These are phyloP conservation scores for Firmiana major DNA, from an alignment of 345 rosid species.

Conservation along the genomic window DNA sequence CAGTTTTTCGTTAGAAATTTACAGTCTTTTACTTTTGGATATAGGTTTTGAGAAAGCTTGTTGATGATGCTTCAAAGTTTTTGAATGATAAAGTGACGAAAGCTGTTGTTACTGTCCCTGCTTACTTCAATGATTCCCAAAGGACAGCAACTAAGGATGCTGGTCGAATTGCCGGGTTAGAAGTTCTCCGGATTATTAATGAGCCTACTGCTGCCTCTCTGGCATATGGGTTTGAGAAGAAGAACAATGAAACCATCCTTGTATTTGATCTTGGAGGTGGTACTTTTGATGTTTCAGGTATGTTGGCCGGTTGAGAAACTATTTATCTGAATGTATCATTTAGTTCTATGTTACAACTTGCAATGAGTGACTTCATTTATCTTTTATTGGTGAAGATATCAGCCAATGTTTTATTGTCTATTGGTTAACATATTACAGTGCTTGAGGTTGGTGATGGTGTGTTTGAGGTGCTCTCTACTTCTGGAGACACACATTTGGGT, in stretches of 20 bases:
- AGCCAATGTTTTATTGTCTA: not conserved
- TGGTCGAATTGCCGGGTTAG: slow-evolving; percentile 79
- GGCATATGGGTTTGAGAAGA: slow-evolving; percentile 96
- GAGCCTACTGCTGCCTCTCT: slow-evolving; percentile 98
- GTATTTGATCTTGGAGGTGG: slow-evolving; percentile 99
- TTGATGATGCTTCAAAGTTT: slow-evolving; percentile 88
- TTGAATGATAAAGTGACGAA: slow-evolving; percentile 65
- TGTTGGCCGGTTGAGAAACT: not conserved
- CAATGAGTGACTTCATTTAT: not conserved
- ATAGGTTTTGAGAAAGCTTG: slow-evolving; percentile 94
- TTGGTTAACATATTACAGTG: slow-evolving; percentile 39
- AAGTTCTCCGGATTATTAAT: slow-evolving; percentile 88
- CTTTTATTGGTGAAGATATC: not conserved
- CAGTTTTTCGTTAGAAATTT: not conserved
- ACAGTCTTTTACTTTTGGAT: slow-evolving; percentile 1
- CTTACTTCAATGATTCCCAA: slow-evolving; percentile 84
- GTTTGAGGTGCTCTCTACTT: slow-evolving; percentile 95
- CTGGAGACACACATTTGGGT: slow-evolving; percentile 99
- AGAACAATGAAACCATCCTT: slow-evolving; percentile 89
- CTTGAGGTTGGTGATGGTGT: slow-evolving; percentile 99
- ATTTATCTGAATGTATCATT: not conserved
- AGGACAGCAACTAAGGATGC: slow-evolving; percentile 99
- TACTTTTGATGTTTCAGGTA: slow-evolving; percentile 99
- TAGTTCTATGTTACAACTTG: not conserved
- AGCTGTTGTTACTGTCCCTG: slow-evolving; percentile 75